phyloP scores from a whole-genome alignment of 2,329 filamentous ascomycete genomes.

The Pseudogymnoascus sp. region DNA sequence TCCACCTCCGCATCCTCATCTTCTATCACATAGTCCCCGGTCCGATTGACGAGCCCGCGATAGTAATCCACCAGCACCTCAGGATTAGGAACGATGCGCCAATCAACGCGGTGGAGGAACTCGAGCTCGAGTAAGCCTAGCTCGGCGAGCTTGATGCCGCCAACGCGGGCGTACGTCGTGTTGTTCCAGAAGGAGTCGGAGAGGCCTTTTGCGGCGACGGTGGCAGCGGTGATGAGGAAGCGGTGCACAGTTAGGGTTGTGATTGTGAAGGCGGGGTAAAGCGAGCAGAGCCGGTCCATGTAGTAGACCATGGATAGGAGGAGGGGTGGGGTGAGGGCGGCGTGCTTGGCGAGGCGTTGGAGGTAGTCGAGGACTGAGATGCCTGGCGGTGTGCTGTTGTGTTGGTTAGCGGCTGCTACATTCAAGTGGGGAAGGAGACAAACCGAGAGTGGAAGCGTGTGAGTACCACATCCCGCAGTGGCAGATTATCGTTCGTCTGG shows the following conservation, averaged over 20 bases:
- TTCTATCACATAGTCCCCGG: constrained; percentile 46
- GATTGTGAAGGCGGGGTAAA: constrained; percentile 93
- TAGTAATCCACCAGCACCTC: constrained; percentile 94
- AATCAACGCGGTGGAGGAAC: constrained; percentile 85
- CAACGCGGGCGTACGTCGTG: constrained; percentile 87
- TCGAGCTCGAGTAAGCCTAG: constrained; percentile 87
- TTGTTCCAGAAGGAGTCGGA: constrained; percentile 99
- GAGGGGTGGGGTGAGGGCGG: constrained; percentile 84
- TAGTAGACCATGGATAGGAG: constrained; percentile 99
- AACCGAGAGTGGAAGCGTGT: constrained; percentile 94
- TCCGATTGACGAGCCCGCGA: constrained; percentile 66
- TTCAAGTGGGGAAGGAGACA: background rate
- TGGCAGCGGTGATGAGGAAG: constrained; percentile 91
- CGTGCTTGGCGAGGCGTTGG: constrained; percentile 84
- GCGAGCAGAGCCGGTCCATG: constrained; percentile 84
- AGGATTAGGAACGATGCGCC: constrained; percentile 93
- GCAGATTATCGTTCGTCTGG: constrained; percentile 80
- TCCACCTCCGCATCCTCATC: constrained; percentile 22
- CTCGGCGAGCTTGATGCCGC: constrained; percentile 83
- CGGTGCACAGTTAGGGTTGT: constrained; percentile 94
- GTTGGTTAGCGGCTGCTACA: constrained; percentile 11
- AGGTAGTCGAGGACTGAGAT: constrained; percentile 95
- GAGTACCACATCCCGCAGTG: constrained; percentile 74
- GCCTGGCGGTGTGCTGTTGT: constrained; percentile 60
- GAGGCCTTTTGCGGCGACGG: constrained; percentile 89